phyloP scores from a whole-genome alignment of 768 basidiomycete genomes.

The Termitomyces sp. region DNA sequence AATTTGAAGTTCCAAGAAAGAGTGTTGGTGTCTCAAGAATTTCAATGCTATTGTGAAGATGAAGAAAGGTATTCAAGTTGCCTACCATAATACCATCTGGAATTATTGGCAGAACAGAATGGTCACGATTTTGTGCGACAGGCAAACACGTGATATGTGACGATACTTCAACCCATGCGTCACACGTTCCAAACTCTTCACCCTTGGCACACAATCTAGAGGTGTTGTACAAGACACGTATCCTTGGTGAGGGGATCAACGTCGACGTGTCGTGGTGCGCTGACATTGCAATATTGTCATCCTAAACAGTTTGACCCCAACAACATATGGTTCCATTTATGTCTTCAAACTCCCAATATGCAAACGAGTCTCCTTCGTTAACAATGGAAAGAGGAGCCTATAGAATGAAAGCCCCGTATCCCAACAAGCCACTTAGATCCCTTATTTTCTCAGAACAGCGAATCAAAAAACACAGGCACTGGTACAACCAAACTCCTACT shows the following conservation, averaged over 20 bases:
- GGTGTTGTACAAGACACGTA: background rate
- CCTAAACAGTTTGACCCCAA: background rate
- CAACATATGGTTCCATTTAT: slow-evolving; percentile 21
- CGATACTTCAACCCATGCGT: background rate
- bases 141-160: background rate
- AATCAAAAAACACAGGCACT: slow-evolving; percentile 3
- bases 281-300: background rate
- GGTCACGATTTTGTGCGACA: background rate
- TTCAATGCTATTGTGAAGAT: background rate
- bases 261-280: background rate
- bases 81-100: no score
- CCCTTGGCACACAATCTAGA: background rate
- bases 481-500: slow-evolving; percentile 19
- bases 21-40: background rate
- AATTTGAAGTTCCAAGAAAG: background rate
- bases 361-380: slow-evolving; percentile 54
- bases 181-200: background rate
- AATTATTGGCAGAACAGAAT: background rate
- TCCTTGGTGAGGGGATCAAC: background rate
- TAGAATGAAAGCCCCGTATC: slow-evolving; percentile 45
- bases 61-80: background rate
- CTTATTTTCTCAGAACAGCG: background rate
- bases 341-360: slow-evolving; percentile 17
- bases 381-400: slow-evolving; percentile 62
- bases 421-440: slow-evolving; percentile 10